Percentiles rank a stretch among this genome's conserved stretches.
Conservation (phyloP, 495 filamentous ascomycete species). For the Aspergillus ellipticus region DNA sequence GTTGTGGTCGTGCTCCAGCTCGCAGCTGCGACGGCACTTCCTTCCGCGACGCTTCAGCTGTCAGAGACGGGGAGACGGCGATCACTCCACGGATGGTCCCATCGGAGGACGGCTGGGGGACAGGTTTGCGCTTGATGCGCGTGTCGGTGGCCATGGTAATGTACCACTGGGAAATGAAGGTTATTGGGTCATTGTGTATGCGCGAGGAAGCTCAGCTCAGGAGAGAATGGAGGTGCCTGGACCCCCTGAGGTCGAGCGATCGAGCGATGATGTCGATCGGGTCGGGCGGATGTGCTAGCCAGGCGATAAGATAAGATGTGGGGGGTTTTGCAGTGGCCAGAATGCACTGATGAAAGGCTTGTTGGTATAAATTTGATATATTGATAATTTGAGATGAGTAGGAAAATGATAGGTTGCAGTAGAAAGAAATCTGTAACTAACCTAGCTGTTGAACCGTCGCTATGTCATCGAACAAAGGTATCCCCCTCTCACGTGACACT, state of each 20-base stretch:
- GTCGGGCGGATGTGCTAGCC: not conserved
- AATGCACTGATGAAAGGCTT: too few relatives aligned
- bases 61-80: not conserved
- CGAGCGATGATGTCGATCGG: constrained; percentile 1
- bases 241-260: not conserved
- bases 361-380: too few relatives aligned
- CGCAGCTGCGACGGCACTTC: too few relatives aligned
- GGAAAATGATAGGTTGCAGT: too few relatives aligned
- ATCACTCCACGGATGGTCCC: not conserved
- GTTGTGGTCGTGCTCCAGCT: not conserved
- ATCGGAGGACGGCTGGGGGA: not conserved
- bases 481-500: too few relatives aligned
- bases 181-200: not conserved
- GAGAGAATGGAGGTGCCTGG: not conserved
- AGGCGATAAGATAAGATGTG: not conserved
- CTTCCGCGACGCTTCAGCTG: too few relatives aligned
- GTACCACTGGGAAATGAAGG: not conserved
- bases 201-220: too few relatives aligned
- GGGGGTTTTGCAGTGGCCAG: too few relatives aligned
- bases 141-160: not conserved
- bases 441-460: too few relatives aligned
- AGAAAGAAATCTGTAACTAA: too few relatives aligned
- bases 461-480: too few relatives aligned
- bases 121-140: not conserved
- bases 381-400: too few relatives aligned